Conservation (phyloP, 495 filamentous ascomycete genomes). For the Podospora sp. region DNA sequence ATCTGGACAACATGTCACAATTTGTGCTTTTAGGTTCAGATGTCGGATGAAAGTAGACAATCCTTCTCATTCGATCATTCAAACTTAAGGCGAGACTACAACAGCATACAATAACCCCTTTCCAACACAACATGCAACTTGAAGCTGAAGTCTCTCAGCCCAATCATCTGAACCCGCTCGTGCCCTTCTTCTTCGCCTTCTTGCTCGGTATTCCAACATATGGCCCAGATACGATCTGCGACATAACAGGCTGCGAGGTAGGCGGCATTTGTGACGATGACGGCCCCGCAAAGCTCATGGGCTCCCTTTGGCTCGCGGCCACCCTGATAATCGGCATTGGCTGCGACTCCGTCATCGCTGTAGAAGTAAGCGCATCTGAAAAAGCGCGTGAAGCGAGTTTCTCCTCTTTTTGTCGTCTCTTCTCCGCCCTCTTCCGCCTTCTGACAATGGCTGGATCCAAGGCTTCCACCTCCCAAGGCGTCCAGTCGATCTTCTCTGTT, state of each 20-base stretch:
- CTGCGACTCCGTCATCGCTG: neutral
- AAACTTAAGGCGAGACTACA: neutral
- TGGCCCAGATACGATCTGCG: constrained; percentile 27
- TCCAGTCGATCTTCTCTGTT: constrained; percentile 26
- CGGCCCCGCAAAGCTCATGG: neutral
- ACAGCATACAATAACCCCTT: constrained; percentile 6
- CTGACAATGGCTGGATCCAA: constrained; percentile 19
- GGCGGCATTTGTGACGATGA: constrained; percentile 15
- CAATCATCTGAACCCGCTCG: constrained; percentile 27
- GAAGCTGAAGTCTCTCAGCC: neutral
- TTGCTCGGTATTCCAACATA: constrained; percentile 20
- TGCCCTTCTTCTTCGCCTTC: constrained; percentile 24
- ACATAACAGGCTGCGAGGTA: constrained; percentile 21
- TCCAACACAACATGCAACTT: no score
- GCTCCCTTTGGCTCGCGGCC: neutral
- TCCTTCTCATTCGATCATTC: no score
- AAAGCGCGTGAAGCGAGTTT: neutral
- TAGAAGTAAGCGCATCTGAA: neutral
- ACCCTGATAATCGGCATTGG: neutral
- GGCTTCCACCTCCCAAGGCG: constrained; percentile 20
- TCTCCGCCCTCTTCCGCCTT: constrained; percentile 9
- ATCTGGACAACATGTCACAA: no score
- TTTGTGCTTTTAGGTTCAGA: no score
- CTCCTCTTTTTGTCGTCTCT: constrained; percentile 1
- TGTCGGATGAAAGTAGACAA: no score